Evolutionary conservation across 2,329 filamentous ascomycete species (phyloP), one percentile per base, ranked within the genome.

Genomic region (Hymenoscyphus fructigenus): DNA sequence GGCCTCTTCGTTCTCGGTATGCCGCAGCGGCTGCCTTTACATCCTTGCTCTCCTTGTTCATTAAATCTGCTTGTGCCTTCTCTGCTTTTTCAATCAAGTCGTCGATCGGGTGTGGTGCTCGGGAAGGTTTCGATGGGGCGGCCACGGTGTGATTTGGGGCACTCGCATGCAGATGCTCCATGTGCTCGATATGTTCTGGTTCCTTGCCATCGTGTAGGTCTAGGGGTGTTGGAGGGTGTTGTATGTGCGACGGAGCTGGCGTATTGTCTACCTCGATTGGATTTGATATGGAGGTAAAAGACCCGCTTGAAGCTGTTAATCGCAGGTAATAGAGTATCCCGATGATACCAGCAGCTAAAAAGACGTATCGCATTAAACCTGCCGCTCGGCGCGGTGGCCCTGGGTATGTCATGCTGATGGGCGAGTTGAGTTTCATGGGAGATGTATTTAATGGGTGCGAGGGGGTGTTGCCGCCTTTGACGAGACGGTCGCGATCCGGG

Each of bases 1-100:
- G 79, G 12, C 84, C 85, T 62, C 86, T 79, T 60, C 82, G 79
- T 47, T 78, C 71, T 61, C 86, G 81, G 73, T 89, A 89, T 20
- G 79, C 79, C 7, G 75, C 73, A 6, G 83, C 82, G 1, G 82
- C 80, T 26, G 77, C 72, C 6, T 75, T 71, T 44, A 85, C 75
- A 7, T 77, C 79, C 26, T 74, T 75, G 2, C 79, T 77, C 62
- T 79, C 76, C 68, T 78, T 79, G 26, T 72, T 67, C 44, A 82
- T 67, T 17, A 80, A 61, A 14, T 72, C 71, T 2, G 77, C 72
- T 65, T 81, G 81, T 9, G 69, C 70, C 14, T 73, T 71, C 5
- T 79, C 75, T 55, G 80, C 79, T 0, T 74, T 72, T 44, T 73
- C 70, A 50, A 83, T 78, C 10, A 83, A 73, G 1, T 75, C 71